Percentiles rank a stretch among this genome's conserved stretches.
These are phyloP conservation scores for Vigna radiata DNA, from an alignment of 306 rosid species.

Conservation along the genomic window DNA sequence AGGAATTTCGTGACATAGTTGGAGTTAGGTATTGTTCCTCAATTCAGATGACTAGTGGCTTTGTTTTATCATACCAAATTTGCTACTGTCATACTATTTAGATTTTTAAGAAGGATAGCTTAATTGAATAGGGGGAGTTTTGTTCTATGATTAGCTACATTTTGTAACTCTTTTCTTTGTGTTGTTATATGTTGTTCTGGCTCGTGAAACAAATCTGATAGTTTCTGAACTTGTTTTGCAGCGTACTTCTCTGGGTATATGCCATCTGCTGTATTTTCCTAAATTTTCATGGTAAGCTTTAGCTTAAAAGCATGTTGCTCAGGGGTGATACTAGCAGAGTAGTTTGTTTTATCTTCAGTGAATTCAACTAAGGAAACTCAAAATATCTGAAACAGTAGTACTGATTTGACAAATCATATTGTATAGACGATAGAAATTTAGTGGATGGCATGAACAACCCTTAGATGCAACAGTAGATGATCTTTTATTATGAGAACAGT, in stretches of 20 bases:
- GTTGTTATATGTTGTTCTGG: background rate
- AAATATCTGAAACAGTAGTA: too few relatives aligned
- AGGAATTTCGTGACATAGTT: constrained; percentile 86
- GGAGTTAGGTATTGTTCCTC: constrained; percentile 72
- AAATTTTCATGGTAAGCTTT: constrained; percentile 78
- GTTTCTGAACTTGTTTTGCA: constrained; percentile 54
- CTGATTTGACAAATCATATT: too few relatives aligned
- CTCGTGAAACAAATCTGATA: constrained; percentile 22
- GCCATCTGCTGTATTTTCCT: constrained; percentile 82
- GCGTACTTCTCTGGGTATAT: constrained; percentile 88
- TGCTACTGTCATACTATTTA: constrained; percentile 15
- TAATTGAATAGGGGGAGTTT: constrained; percentile 13
- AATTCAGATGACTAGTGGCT: constrained; percentile 30
- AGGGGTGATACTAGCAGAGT: background rate
- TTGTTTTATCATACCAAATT: constrained; percentile 5
- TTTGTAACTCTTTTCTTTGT: background rate
- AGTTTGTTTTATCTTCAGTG: too few relatives aligned
- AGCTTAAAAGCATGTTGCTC: constrained; percentile 20
- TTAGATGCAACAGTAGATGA: too few relatives aligned
- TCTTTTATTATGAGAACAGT: background rate
- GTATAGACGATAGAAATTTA: too few relatives aligned
- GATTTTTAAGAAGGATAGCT: background rate
- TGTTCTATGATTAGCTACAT: background rate
- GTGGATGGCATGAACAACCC: too few relatives aligned
- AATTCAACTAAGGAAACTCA: too few relatives aligned